These are phyloP conservation scores for Aspergillus clavatus DNA, from an alignment of 2,329 filamentous ascomycete genomes.

Conservation along the genomic window DNA sequence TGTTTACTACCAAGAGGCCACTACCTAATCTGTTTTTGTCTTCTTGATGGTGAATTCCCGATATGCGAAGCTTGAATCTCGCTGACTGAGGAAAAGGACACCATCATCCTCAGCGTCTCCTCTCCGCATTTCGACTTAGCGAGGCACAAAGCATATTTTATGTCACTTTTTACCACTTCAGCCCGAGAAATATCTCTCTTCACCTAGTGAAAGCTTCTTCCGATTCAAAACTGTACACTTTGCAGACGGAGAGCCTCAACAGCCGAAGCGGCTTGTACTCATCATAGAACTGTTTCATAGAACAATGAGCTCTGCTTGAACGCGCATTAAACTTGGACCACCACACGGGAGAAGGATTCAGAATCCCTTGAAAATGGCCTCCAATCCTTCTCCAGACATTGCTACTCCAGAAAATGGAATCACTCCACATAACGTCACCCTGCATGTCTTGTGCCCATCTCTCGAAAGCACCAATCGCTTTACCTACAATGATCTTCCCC, in stretches of 20 bases:
- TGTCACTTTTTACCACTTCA: not conserved
- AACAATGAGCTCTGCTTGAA: too few species aligned
- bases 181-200: too few species aligned
- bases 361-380: conserved; percentile 6
- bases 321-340: too few species aligned
- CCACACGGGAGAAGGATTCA: not conserved
- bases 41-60: too few species aligned
- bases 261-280: too few species aligned
- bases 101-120: conserved; percentile 6
- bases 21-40: not conserved
- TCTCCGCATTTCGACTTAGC: not conserved
- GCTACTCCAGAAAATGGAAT: not conserved
- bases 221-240: too few species aligned
- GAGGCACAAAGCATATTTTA: not conserved
- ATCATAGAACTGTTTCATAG: too few species aligned
- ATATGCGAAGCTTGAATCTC: not conserved
- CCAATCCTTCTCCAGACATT: conserved; percentile 3
- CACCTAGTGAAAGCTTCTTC: too few species aligned
- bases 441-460: conserved; percentile 42
- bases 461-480: conserved; percentile 34
- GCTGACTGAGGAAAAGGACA: conserved; percentile 11
- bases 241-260: too few species aligned
- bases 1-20: not conserved
- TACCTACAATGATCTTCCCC: conserved; percentile 33
- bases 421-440: conserved; percentile 18